phyloP scores from a whole-genome alignment of 495 filamentous ascomycete genomes.

The Trichoderma reesei region DNA sequence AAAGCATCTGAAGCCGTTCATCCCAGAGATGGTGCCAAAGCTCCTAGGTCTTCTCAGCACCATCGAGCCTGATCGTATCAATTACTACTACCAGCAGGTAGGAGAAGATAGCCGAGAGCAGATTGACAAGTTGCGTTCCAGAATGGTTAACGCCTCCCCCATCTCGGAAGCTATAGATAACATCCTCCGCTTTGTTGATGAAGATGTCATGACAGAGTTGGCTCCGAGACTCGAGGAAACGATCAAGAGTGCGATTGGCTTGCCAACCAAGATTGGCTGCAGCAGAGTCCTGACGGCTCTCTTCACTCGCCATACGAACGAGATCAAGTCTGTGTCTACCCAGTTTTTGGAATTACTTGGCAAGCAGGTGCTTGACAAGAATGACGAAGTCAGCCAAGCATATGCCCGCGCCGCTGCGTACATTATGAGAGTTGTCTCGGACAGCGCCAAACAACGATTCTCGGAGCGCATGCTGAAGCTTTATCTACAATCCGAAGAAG shows the following conservation, averaged over 20 bases:
- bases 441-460: constrained; percentile 58
- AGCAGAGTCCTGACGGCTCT: constrained; percentile 79
- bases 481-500: constrained; percentile 74
- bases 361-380: constrained; percentile 76
- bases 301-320: constrained; percentile 60
- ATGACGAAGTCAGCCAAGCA: constrained; percentile 76
- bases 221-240: constrained; percentile 60
- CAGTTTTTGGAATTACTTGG: constrained; percentile 65
- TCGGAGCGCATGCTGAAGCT: constrained; percentile 55
- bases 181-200: constrained; percentile 78
- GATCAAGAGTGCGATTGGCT: constrained; percentile 75
- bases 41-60: constrained; percentile 73
- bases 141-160: constrained; percentile 72
- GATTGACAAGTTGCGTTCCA: constrained; percentile 76
- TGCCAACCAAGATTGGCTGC: constrained; percentile 88
- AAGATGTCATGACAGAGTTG: constrained; percentile 60
- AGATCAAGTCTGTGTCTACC: constrained; percentile 70
- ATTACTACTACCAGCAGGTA: constrained; percentile 85
- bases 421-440: constrained; percentile 61
- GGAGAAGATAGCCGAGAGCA: constrained; percentile 75
- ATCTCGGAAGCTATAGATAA: constrained; percentile 90
- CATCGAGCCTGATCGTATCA: constrained; percentile 75
- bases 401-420: constrained; percentile 86
- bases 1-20: constrained; percentile 62
- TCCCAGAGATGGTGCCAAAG: constrained; percentile 70